These are phyloP conservation scores for Neopestalotiopsis sp. DNA, from an alignment of 2,329 filamentous ascomycete genomes.

Conservation along the genomic window DNA sequence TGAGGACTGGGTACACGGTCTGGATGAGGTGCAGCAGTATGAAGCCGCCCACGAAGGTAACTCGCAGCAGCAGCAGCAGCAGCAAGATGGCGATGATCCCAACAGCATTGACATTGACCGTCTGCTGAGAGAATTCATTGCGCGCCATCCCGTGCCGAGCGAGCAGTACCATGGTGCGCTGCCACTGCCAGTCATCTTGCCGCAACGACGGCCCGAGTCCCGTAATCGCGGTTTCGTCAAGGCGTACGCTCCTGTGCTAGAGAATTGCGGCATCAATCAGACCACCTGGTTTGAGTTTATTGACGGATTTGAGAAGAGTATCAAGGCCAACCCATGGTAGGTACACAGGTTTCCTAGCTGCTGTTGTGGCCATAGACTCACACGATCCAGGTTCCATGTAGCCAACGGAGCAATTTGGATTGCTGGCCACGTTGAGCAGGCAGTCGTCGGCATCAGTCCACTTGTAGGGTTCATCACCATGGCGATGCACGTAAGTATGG, in stretches of 20 bases:
- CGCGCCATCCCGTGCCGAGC: not conserved
- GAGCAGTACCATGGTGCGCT: not conserved
- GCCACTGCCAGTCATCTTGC: conserved; percentile 45
- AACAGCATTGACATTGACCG: conserved; percentile 2
- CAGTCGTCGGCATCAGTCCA: conserved; percentile 41
- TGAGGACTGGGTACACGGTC: conserved; percentile 5
- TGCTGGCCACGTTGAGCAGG: conserved; percentile 43
- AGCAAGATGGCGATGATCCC: not conserved
- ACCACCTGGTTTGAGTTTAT: conserved; percentile 48
- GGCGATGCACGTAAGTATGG: conserved; percentile 47
- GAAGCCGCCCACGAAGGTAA: not conserved
- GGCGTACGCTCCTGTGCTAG: conserved; percentile 48
- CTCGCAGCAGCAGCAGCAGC: not conserved
- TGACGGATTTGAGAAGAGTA: conserved; percentile 44
- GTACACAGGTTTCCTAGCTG: not conserved
- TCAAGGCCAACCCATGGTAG: conserved; percentile 31
- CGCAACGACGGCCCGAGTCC: conserved; percentile 47
- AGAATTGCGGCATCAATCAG: conserved; percentile 45
- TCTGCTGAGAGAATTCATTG: conserved; percentile 8
- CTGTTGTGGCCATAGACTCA: not conserved
- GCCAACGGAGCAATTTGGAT: conserved; percentile 39
- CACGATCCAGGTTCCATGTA: conserved; percentile 11
- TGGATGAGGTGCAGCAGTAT: conserved; percentile 8
- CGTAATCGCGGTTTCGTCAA: conserved; percentile 48
- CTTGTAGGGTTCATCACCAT: conserved; percentile 46